Evolutionary conservation across 345 rosid species (phyloP), one percentile per base, ranked within the genome.

Genomic region (Microthlaspi erraticum): DNA sequence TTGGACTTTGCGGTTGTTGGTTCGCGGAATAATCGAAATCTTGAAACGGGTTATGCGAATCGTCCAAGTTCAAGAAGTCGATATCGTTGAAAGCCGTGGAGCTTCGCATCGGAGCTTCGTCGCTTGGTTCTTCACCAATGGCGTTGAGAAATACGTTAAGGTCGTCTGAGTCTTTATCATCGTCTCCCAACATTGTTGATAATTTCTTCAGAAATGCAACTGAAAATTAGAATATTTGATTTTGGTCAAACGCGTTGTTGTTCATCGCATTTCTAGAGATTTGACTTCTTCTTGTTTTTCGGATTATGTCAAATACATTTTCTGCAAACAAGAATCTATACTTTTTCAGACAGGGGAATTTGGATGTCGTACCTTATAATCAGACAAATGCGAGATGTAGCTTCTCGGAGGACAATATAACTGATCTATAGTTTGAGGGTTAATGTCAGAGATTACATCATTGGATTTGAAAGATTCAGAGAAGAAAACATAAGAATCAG

Each of bases 111-210:
- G 54, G 65, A 60, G 56, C 60, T 53, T 68, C 58, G 1, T 20
- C 16, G 6, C 29, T 32, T 26, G 19, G 5, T 8, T 45, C 75
- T 23, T 62, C 79, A 13, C 66, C 75, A 64, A 69, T 76, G 79
- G 66, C 75, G 71, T 45, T 70, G 1, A 70, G 59, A 16, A 76
- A 76, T 76, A 70, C 0, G 34, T 69, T 48, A 39, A 76, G 66
- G 16, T 64, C 79, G 0, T 76, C 75, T 12, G 67, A 63, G 46
- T 68, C 75, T 38, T 76, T 43, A 18, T 69, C 64, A 41, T 76
- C 66, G 20, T 64, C 38, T 0, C 60, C 45, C 60, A 46, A 39
- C 79, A 68, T 61, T 60, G 41, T 31, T 37, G 20, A 57, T 3
- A 56, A 52, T 10, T 39, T 3, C 44, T 71, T 67, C 61, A 31